Evolutionary conservation across 352 stramenopile species (phyloP), one percentile per base, ranked within the genome.

Genomic region (Phytophthora agathidicida): DNA sequence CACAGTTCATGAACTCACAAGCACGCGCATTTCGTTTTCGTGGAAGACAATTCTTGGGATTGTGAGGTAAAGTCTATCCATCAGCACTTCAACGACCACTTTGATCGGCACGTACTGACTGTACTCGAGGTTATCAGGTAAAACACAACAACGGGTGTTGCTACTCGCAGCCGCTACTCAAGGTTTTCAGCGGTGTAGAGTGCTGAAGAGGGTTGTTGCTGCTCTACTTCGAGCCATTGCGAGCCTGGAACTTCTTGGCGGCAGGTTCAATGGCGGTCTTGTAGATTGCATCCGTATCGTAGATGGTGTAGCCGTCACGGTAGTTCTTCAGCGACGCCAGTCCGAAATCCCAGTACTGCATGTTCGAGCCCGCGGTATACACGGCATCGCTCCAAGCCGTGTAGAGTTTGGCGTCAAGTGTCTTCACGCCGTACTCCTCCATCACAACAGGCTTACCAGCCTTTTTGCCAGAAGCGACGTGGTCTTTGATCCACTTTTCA

Each of bases 331-430:
- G 53, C 8, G 65, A 74, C 31, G 57, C 57, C n/a, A 74, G 45
- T 28, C 65, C 65, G 30, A 74, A 74, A 44, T 74, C 60, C 65
- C 65, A 74, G 60, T 74, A 74, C 48, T 74, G 65, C 65, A 74
- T 74, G 49, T 74, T 58, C 10, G 60, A 74, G 43, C 66, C 61
- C 39, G 27, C 20, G 9, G 30, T 26, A 35, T 65, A 61, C 47
- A 68, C 58, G 26, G 58, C 14, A 19, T 74, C 24, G 19, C 65
- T 74, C 65, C 65, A 74, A 1, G 65, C 37, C 43, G 58, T 19
- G 54, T 74, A 74, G 7, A 53, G 54, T 14, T 43, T 28, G 32
- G 60, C 52, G 45, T 68, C 53, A 19, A 70, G 49, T 5, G 47
- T 19, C 43, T 64, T 74, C 22, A 67, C 56, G 20, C 65, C 65